Conservation (phyloP, 208 protist species). For the Trypanosoma scelopori region DNA sequence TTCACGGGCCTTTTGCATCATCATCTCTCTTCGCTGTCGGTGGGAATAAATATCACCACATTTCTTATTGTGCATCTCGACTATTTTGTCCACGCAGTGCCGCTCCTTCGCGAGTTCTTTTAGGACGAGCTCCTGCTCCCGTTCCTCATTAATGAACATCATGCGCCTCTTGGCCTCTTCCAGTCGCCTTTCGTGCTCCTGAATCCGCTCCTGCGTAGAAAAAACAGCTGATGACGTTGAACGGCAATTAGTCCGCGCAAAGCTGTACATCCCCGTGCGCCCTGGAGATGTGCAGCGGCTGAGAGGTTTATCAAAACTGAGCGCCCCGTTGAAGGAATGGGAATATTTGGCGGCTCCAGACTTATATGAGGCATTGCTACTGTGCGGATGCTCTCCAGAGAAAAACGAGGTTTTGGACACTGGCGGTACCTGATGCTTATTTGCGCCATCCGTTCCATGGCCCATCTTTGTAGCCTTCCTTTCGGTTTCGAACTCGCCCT, state of each 20-base stretch:
- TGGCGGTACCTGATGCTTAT: not conserved
- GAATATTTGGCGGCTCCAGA: conserved; percentile 2
- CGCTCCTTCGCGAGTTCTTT: conserved; percentile 34
- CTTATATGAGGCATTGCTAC: conserved; percentile 30
- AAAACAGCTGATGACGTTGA: conserved; percentile 35
- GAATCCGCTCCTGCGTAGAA: conserved; percentile 51
- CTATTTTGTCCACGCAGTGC: conserved; percentile 19
- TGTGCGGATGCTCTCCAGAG: conserved; percentile 8
- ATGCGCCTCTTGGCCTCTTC: conserved; percentile 43
- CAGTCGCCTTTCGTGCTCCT: conserved; percentile 49
- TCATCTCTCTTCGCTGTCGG: conserved; percentile 25
- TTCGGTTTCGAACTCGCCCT: conserved; percentile 6
- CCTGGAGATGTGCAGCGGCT: conserved; percentile 32
- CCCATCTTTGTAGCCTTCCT: not conserved
- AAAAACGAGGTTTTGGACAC: not conserved
- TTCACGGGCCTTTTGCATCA: conserved; percentile 31
- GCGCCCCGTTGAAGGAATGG: conserved; percentile 10
- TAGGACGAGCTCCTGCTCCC: conserved; percentile 38
- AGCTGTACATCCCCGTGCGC: conserved; percentile 41
- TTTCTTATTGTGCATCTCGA: conserved; percentile 32
- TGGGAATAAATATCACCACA: not conserved
- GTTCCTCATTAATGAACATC: conserved; percentile 33
- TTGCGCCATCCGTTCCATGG: not conserved
- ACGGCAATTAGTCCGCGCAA: conserved; percentile 41
- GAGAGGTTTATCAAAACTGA: conserved; percentile 18